phyloP scores from a whole-genome alignment of 257 asterid species.

The Avicennia marina region DNA sequence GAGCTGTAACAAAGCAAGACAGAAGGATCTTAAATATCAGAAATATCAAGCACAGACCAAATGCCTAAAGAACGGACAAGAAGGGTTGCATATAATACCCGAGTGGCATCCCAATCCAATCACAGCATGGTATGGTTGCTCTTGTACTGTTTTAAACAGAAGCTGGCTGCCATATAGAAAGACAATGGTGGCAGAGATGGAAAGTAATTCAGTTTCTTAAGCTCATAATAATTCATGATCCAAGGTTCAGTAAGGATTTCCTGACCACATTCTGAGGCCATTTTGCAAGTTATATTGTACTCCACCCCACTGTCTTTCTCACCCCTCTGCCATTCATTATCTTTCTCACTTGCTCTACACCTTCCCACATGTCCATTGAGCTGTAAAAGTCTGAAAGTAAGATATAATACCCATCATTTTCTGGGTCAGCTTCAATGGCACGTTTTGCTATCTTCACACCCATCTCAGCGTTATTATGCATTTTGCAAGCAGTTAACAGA shows the following conservation, averaged over 20 bases:
- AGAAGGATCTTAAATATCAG: background rate
- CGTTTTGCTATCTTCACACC: constrained; percentile 72
- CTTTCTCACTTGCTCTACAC: constrained; percentile 53
- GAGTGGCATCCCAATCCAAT: constrained; percentile 11
- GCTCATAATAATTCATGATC: background rate
- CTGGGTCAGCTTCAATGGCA: constrained; percentile 70
- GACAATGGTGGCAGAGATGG: background rate
- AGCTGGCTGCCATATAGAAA: background rate
- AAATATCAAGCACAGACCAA: background rate
- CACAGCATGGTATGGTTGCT: background rate
- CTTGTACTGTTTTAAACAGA: background rate
- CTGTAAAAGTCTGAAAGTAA: constrained; percentile 60
- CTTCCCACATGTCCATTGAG: constrained; percentile 67
- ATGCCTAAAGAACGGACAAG: background rate
- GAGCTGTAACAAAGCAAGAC: background rate
- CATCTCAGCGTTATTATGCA: constrained; percentile 48
- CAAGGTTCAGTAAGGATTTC: background rate
- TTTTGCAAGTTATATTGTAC: constrained; percentile 40
- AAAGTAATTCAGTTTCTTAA: background rate
- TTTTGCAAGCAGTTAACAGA: constrained; percentile 63
- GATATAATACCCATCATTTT: constrained; percentile 73
- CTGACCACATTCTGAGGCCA: background rate
- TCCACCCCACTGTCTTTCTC: constrained; percentile 69
- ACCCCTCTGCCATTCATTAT: constrained; percentile 54
- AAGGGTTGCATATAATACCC: constrained; percentile 16